Conservation (phyloP, 352 stramenopile species). For the Globisporangium uncinulatum region DNA sequence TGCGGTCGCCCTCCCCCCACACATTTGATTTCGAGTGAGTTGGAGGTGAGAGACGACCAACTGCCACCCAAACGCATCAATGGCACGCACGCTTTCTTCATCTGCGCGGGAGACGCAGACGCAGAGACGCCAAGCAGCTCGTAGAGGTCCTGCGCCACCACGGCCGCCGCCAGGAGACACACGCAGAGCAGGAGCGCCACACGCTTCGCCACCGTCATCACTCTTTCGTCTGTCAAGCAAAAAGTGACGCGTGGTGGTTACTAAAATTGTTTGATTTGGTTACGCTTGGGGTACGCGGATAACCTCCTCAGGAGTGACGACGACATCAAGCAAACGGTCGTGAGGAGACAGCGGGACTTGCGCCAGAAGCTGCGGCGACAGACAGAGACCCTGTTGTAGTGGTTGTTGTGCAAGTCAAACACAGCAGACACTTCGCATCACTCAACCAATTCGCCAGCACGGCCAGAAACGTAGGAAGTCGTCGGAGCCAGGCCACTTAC, state of each 20-base stretch:
- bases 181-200: conserved; percentile 25
- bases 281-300: not conserved
- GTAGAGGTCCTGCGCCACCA: conserved; percentile 54
- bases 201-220: not conserved
- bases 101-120: conserved; percentile 40
- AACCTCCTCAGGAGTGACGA: conserved; percentile 41
- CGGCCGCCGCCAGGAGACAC: conserved; percentile 30
- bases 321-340: conserved; percentile 56
- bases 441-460: not conserved
- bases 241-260: not conserved
- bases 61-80: no score
- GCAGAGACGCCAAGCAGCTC: conserved; percentile 60
- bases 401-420: not conserved
- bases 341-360: conserved; percentile 57
- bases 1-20: conserved; percentile 8
- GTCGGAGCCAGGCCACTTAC: conserved; percentile 19
- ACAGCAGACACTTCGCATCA: not conserved
- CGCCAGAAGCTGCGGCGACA: conserved; percentile 52
- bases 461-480: no score
- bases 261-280: not conserved
- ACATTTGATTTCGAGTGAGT: not conserved
- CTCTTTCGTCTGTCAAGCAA: not conserved
- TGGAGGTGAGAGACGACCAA: not conserved
- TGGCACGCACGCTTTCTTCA: conserved; percentile 59
- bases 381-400: conserved; percentile 47